phyloP scores from a whole-genome alignment of 1,139 yeast genomes.

The Yamadazyma dendronema region DNA sequence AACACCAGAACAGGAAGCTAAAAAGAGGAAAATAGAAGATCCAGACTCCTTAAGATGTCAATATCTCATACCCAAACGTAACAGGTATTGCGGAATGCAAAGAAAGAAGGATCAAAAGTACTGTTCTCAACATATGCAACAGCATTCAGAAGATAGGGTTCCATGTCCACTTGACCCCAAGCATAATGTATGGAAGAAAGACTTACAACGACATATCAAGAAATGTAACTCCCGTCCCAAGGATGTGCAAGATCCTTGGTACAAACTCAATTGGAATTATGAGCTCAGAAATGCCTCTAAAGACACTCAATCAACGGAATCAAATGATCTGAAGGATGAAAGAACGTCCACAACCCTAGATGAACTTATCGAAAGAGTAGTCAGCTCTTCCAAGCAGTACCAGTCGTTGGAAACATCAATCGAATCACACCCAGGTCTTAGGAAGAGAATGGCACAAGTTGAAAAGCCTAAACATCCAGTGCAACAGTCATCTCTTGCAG shows the following conservation, averaged over 20 bases:
- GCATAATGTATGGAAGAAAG: constrained; percentile 69
- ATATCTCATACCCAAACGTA: constrained; percentile 45
- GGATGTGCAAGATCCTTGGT: constrained; percentile 43
- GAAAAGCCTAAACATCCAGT: constrained; percentile 64
- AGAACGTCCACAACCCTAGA: too few relatives aligned
- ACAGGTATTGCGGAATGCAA: constrained; percentile 61
- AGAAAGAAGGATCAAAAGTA: constrained; percentile 47
- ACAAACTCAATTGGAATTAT: constrained; percentile 35
- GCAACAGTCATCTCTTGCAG: constrained; percentile 81
- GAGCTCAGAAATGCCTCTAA: constrained; percentile 1
- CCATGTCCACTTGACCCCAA: constrained; percentile 77
- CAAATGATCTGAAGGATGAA: too few relatives aligned
- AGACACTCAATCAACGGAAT: not conserved
- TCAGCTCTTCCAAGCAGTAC: constrained; percentile 11
- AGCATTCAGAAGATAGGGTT: constrained; percentile 40
- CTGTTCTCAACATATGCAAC: constrained; percentile 62
- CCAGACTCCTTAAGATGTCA: constrained; percentile 36
- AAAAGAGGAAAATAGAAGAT: constrained; percentile 17
- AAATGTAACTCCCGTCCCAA: constrained; percentile 56
- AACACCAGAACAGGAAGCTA: constrained; percentile 2
- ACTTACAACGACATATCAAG: constrained; percentile 53
- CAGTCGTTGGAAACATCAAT: constrained; percentile 12
- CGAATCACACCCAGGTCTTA: constrained; percentile 30
- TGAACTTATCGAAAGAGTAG: constrained; percentile 29
- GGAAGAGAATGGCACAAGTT: constrained; percentile 42